Percentiles rank a stretch among this genome's conserved stretches.
These are phyloP conservation scores for Cordyceps farinosa DNA, from an alignment of 2,329 filamentous ascomycete species.

Conservation along the genomic window DNA sequence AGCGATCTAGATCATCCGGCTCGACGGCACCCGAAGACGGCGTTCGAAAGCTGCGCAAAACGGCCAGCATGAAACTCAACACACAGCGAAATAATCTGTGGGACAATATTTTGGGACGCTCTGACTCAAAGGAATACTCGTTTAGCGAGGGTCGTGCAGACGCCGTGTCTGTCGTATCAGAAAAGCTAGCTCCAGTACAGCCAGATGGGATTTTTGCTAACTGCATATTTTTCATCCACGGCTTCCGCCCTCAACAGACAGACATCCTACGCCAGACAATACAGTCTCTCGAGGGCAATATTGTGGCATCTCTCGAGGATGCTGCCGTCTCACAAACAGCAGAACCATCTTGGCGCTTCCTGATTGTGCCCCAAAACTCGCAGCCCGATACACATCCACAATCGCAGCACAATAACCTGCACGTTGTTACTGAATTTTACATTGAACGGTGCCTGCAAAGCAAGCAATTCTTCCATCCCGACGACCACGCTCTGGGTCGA, in stretches of 20 bases:
- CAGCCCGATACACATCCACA: conserved; percentile 43
- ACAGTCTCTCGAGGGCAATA: conserved; percentile 43
- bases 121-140: conserved; percentile 34
- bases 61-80: conserved; percentile 77
- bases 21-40: conserved; percentile 50
- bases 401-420: conserved; percentile 36
- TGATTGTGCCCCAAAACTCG: conserved; percentile 54
- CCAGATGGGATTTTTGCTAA: conserved; percentile 48
- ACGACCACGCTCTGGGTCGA: conserved; percentile 67
- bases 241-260: conserved; percentile 53
- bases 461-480: conserved; percentile 67
- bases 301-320: conserved; percentile 42
- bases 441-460: conserved; percentile 82
- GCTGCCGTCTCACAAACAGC: conserved; percentile 30
- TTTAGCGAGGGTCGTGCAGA: conserved; percentile 27
- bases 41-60: conserved; percentile 78
- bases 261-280: conserved; percentile 47
- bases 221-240: conserved; percentile 57
- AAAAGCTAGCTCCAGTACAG: conserved; percentile 22
- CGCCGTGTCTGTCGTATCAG: conserved; percentile 14
- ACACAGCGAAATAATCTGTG: conserved; percentile 82
- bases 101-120: conserved; percentile 73
- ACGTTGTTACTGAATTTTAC: conserved; percentile 83
- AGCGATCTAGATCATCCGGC: conserved; percentile 53
- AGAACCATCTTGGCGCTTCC: conserved; percentile 40